These are phyloP conservation scores for Alternaria sp. DNA, from an alignment of 2,329 filamentous ascomycete species.

Conservation along the genomic window DNA sequence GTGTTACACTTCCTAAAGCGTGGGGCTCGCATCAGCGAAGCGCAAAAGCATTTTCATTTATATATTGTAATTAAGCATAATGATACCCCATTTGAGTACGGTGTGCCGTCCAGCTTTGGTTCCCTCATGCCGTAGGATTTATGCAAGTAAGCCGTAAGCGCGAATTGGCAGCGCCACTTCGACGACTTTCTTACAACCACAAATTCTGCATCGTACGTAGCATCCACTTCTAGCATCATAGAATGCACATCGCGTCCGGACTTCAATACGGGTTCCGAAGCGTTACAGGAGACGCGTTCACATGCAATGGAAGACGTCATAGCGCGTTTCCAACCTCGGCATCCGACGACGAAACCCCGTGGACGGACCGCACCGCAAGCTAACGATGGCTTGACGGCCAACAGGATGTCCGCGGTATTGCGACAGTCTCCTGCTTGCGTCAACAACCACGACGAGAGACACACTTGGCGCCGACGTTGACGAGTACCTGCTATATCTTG, in stretches of 20 bases:
- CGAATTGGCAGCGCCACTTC: neutral
- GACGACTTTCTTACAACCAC: neutral
- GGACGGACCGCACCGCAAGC: conserved; percentile 1
- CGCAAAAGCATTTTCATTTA: neutral
- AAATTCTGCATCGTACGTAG: neutral
- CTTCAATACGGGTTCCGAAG: no score
- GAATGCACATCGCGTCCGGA: neutral
- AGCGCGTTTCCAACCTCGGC: neutral
- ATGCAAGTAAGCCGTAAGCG: neutral
- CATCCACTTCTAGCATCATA: neutral
- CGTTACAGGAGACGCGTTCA: neutral
- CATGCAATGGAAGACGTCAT: neutral
- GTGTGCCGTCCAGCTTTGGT: neutral
- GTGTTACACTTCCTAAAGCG: neutral
- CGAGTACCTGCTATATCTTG: conserved; percentile 1
- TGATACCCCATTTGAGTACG: neutral
- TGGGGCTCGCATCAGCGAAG: neutral
- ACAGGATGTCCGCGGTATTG: neutral
- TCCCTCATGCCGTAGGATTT: neutral
- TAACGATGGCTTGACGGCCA: neutral
- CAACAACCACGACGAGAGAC: neutral
- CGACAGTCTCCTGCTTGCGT: neutral
- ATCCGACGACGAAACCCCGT: neutral
- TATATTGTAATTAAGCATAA: neutral
- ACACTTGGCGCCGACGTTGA: neutral